A percentile compares a stretch with the other conserved stretches of the same genome.
These are phyloP conservation scores for Tulasnella calospora DNA, from an alignment of 768 basidiomycete species.

Conservation along the genomic window DNA sequence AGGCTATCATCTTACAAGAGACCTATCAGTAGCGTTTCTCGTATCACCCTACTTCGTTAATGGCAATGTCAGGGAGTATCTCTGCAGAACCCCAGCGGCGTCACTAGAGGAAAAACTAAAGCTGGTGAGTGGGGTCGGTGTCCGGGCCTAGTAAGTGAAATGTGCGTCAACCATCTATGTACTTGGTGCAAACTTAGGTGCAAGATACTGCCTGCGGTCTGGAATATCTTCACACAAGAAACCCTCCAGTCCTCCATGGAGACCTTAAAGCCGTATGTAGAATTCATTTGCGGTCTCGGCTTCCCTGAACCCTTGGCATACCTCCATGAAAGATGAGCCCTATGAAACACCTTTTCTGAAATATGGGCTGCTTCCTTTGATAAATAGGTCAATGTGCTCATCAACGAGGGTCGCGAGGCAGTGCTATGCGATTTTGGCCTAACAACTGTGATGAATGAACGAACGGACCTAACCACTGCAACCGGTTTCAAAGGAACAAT, in stretches of 20 bases:
- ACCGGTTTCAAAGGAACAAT: background rate
- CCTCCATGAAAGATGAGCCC: too few species aligned
- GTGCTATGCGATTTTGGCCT: background rate
- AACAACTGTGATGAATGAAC: background rate
- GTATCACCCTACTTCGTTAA: background rate
- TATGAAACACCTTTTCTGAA: too few species aligned
- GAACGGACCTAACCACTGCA: background rate
- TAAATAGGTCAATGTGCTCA: too few species aligned
- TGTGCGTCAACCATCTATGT: too few species aligned
- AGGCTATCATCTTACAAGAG: background rate
- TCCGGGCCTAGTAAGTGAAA: too few species aligned
- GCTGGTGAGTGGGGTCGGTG: background rate
- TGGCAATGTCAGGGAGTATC: background rate
- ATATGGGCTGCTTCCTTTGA: too few species aligned
- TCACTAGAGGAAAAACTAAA: background rate
- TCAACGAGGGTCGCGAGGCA: too few species aligned
- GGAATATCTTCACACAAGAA: background rate
- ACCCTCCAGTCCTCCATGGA: background rate
- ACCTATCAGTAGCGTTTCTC: background rate
- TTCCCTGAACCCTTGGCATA: too few species aligned
- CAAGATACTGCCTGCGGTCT: background rate
- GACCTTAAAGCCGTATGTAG: background rate
- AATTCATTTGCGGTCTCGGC: too few species aligned
- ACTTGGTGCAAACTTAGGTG: background rate
- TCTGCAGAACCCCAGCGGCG: background rate